Base-by-base conservation (phyloP, 352 stramenopile species). In the Phytophthora nicotianae region DNA sequence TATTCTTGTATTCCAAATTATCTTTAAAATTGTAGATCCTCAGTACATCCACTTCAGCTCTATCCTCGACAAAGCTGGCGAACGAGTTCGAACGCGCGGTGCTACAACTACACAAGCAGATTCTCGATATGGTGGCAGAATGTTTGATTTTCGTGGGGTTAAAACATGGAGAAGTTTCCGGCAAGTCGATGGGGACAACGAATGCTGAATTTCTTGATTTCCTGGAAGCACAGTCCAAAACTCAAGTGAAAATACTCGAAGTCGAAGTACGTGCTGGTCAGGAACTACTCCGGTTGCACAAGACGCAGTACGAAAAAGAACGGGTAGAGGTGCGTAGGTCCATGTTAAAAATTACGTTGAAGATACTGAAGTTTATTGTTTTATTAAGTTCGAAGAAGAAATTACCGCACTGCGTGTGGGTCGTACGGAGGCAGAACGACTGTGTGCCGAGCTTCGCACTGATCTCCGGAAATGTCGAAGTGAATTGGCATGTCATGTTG, bases 241-340 rank as follows among this genome's bases (percentile, higher is more conserved):
- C 68, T 1, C 74, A 83, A 57, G 61, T 80, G 14, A 82, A 75
- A 57, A 77, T 90, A 27, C 69, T 90, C 3, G 72, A 90, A 49
- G 75, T 82, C 16, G 81, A 90, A 55, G 52, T 90, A 3, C 74
- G 76, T 7, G 81, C 81, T 3, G 78, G 81, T 0, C 74, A 88
- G 51, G 81, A 90, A 13, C 65, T 90, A 13, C 61, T 88, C 10
- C 76, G 81, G 0, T 43, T 90, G 7, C 78, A 87, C 41, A 86
- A 83, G 42, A 52, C 63, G 0, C 79, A 90, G 17, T 70, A 82
- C 19, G 65, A 84, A 24, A 81, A 79, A 59, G 81, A 90, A 19
- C 49, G 75, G 2, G 21, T 43, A 1, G 68, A 81, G 64, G 78
- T 87, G 48, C 8, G 57, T 51, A 7, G 23, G 32, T 17, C 40